Conservation (phyloP, 495 filamentous ascomycete species). For the Schizothecium vesticola region DNA sequence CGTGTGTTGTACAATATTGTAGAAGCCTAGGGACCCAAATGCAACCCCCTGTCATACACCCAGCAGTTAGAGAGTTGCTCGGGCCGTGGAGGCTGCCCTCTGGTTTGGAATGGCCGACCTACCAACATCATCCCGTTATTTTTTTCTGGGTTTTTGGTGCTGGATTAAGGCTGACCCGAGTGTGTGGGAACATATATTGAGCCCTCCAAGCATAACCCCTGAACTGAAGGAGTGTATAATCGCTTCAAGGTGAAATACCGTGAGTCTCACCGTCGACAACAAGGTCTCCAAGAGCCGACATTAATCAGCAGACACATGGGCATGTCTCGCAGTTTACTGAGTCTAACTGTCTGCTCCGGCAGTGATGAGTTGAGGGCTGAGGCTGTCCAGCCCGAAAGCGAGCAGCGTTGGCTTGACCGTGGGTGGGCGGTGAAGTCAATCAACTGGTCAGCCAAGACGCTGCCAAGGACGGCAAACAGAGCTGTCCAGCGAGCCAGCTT, state of each 20-base stretch:
- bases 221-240: background rate
- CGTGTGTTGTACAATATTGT: conserved; percentile 31
- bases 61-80: background rate
- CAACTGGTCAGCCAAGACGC: background rate
- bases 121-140: background rate
- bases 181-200: background rate
- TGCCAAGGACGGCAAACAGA: background rate
- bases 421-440: background rate
- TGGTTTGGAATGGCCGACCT: background rate
- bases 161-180: background rate
- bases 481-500: background rate
- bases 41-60: background rate
- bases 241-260: background rate
- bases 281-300: background rate
- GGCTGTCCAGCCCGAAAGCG: background rate
- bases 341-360: background rate
- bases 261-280: background rate
- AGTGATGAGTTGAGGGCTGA: background rate
- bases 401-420: background rate
- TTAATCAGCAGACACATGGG: background rate
- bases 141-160: background rate
- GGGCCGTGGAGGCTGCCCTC: background rate
- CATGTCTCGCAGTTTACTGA: background rate
- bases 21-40: conserved; percentile 5
- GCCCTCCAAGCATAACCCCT: background rate